A percentile compares a stretch with the other conserved stretches of the same genome.
These are phyloP conservation scores for Gliomastix tumulicola DNA, from an alignment of 2,329 filamentous ascomycete genomes.

Conservation along the genomic window DNA sequence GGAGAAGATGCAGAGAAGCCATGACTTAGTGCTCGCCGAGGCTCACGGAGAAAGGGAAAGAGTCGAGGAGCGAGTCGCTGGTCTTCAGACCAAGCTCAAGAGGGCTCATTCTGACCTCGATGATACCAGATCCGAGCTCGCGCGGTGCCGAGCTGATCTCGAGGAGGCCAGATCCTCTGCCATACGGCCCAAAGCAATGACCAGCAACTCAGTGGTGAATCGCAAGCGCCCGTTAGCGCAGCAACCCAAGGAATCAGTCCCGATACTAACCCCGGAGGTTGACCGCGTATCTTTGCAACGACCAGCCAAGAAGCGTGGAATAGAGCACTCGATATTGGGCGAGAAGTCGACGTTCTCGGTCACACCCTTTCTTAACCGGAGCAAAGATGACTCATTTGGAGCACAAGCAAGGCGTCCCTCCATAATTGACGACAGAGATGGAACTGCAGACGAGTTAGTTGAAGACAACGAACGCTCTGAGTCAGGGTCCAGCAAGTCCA, in stretches of 20 bases:
- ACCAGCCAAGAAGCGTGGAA: constrained; percentile 47
- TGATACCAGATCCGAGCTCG: constrained; percentile 38
- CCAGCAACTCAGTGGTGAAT: constrained; percentile 20
- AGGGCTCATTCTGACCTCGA: constrained; percentile 68
- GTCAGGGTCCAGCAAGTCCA: too few species aligned
- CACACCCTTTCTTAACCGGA: constrained; percentile 84
- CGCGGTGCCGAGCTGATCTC: constrained; percentile 32
- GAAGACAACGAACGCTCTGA: too few species aligned
- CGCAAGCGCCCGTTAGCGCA: constrained; percentile 33
- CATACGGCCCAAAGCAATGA: constrained; percentile 9
- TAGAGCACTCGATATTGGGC: constrained; percentile 49
- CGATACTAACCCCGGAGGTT: constrained; percentile 39
- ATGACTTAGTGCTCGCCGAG: constrained; percentile 50
- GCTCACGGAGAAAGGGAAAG: constrained; percentile 55
- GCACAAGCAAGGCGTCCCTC: too few species aligned
- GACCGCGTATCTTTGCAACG: constrained; percentile 31
- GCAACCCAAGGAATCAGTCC: constrained; percentile 34
- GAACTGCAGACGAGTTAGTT: too few species aligned
- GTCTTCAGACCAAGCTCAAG: constrained; percentile 62
- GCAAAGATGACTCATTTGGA: constrained; percentile 32
- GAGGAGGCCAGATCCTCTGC: constrained; percentile 18
- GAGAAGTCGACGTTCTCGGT: constrained; percentile 93
- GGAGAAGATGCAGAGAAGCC: constrained; percentile 35
- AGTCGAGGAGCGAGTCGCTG: constrained; percentile 64
- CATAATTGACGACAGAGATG: too few species aligned